phyloP scores from a whole-genome alignment of 345 rosid genomes.

The Brassica cretica region DNA sequence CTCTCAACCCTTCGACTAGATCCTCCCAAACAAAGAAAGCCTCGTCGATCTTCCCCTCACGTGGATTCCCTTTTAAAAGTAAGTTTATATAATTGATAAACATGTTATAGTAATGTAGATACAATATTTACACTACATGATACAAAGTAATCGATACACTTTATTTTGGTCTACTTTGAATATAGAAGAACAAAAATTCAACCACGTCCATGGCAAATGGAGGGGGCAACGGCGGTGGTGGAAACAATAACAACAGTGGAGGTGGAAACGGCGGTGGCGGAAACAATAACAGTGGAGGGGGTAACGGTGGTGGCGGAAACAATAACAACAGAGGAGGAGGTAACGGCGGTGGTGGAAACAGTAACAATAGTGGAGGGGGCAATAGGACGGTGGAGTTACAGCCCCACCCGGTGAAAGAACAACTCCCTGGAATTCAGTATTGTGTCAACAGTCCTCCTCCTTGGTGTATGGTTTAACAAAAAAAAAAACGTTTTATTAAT shows the following conservation, averaged over 20 bases:
- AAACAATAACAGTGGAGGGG: conserved; percentile 17
- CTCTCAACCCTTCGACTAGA: neutral
- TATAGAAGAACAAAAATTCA: neutral
- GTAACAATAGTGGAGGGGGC: conserved; percentile 17
- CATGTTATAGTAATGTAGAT: neutral
- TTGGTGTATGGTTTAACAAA: conserved; percentile 50
- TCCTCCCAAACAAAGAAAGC: neutral
- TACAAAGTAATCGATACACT: neutral
- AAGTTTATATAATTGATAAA: neutral
- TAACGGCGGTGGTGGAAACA: neutral
- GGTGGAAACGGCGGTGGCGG: conserved; percentile 36
- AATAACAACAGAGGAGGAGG: neutral
- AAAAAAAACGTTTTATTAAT: neutral
- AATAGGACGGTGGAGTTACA: conserved; percentile 45
- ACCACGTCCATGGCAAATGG: conserved; percentile 28
- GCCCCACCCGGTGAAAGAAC: conserved; percentile 66
- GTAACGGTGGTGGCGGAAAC: conserved; percentile 33
- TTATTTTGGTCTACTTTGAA: neutral
- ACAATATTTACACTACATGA: neutral
- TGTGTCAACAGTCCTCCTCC: conserved; percentile 78
- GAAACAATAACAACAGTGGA: conserved; percentile 24
- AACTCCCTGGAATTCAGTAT: conserved; percentile 62
- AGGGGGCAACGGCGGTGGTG: conserved; percentile 11
- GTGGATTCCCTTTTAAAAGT: neutral
- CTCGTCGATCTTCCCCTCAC: neutral